These are phyloP conservation scores for Globisporangium takayamanum DNA, from an alignment of 352 stramenopile species.

Conservation along the genomic window DNA sequence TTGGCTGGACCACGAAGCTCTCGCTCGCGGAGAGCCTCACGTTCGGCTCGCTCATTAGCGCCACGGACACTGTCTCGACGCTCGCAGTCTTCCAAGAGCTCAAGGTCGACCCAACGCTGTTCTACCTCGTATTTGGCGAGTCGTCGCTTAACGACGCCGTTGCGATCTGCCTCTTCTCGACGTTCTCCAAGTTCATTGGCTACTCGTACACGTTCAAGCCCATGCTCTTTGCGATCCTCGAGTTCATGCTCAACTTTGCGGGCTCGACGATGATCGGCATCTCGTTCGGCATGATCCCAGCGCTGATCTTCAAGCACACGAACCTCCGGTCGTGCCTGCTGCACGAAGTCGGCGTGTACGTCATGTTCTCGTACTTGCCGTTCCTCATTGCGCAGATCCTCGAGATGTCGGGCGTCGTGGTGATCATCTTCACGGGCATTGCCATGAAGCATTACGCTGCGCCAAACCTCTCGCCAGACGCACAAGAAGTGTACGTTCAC, in stretches of 20 bases:
- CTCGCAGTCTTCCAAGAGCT: constrained; percentile 90
- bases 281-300: constrained; percentile 74
- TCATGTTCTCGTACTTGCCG: constrained; percentile 84
- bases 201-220: constrained; percentile 76
- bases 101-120: constrained; percentile 87
- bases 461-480: constrained; percentile 80
- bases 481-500: constrained; percentile 65
- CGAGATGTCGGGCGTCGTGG: constrained; percentile 89
- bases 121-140: constrained; percentile 95
- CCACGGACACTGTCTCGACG: constrained; percentile 91
- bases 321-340: constrained; percentile 84
- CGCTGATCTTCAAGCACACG: constrained; percentile 87
- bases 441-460: constrained; percentile 87
- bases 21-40: constrained; percentile 87
- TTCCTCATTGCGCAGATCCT: constrained; percentile 71
- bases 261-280: constrained; percentile 87
- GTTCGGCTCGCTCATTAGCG: constrained; percentile 90
- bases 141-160: constrained; percentile 93
- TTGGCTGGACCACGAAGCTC: constrained; percentile 62
- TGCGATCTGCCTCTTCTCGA: constrained; percentile 91
- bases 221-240: constrained; percentile 74
- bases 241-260: constrained; percentile 88
- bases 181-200: constrained; percentile 89
- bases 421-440: constrained; percentile 92
- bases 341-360: constrained; percentile 85